Conservation (phyloP, 352 stramenopile species). For the Globisporangium perplexum region DNA sequence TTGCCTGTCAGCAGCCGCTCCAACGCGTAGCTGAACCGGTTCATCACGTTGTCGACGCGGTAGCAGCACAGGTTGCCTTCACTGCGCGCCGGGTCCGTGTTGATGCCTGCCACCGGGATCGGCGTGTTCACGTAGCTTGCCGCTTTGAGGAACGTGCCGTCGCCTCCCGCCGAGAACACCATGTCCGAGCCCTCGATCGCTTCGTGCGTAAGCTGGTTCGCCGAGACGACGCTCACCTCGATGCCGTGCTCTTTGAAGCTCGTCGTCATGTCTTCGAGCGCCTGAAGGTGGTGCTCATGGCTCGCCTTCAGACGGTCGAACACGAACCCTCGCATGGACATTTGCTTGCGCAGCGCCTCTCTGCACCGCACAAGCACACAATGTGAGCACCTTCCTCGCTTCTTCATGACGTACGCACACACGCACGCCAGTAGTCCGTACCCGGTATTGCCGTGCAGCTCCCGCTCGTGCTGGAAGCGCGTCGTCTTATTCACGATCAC, state of each 20-base stretch:
- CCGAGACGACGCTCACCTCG: constrained; percentile 63
- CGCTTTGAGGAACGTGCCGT: constrained; percentile 85
- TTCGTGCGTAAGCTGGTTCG: constrained; percentile 76
- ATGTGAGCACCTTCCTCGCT: too few relatives aligned
- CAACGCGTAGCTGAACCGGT: constrained; percentile 66
- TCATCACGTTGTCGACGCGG: constrained; percentile 68
- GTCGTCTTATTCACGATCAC: constrained; percentile 87
- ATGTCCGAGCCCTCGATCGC: constrained; percentile 75
- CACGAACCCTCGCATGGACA: constrained; percentile 87
- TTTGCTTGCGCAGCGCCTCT: constrained; percentile 85
- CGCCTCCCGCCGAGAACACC: constrained; percentile 81
- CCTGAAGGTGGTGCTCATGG: constrained; percentile 83
- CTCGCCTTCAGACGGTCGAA: constrained; percentile 83
- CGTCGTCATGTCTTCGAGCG: constrained; percentile 78
- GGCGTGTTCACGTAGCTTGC: constrained; percentile 84
- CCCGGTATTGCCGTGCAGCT: constrained; percentile 76
- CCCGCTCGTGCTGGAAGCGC: constrained; percentile 82
- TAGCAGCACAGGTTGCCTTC: constrained; percentile 88
- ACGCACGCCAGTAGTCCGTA: too few relatives aligned
- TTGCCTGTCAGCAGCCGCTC: constrained; percentile 66
- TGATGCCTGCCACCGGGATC: constrained; percentile 79
- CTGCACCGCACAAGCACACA: constrained; percentile 19
- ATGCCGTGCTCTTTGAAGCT: constrained; percentile 70
- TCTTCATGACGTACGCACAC: too few relatives aligned
- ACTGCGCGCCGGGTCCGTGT: constrained; percentile 80